Base-by-base conservation (phyloP, 2,329 filamentous ascomycete genomes). In the Trichoderma guizhouense region DNA sequence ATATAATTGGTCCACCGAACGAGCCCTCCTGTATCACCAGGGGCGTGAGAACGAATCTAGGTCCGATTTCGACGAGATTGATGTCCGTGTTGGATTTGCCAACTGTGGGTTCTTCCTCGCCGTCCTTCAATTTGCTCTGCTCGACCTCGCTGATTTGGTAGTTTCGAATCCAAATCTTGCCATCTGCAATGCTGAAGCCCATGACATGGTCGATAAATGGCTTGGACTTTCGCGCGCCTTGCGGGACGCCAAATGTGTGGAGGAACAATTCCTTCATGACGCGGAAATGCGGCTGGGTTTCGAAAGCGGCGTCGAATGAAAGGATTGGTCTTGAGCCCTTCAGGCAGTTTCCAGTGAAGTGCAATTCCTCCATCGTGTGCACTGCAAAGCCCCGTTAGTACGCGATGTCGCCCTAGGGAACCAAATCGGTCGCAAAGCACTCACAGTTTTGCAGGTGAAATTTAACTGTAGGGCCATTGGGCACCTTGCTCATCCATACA, bases 141-240 rank as follows among this genome's bases (percentile, higher is more conserved):
- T 96, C 93, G 0, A 92, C 91, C 82, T 98, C 95, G 76, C 89
- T 91, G 80, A 98, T 92, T 83, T 99, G 94, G 83, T 98, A 99
- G 79, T 95, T 94, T 68, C 96, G 90, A 72, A 98, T 90, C 95
- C 95, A 99, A 78, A 99, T 93, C 84, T 97, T 97, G 78, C 93
- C 94, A 79, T 97, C 95, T 4, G 93, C 93, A 36, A 97, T 85
- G 72, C 92, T 97, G 81, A 99, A 97, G 72, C 91, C 91, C 88
- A 98, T 95, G 74, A 99, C 93, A 77, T 96, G 95, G 81, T 99
- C 96, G 74, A 98, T 87, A 78, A 99, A 99, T 4, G 96, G 96
- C 84, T 99, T 99, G 73, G 93, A 92, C 78, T 97, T 97, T 77
- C 93, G 88, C 28, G 95, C 92, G 26, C 91, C 92, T 77, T 95